phyloP scores from a whole-genome alignment of 2,329 filamentous ascomycete species.

The Fusarium poae region DNA sequence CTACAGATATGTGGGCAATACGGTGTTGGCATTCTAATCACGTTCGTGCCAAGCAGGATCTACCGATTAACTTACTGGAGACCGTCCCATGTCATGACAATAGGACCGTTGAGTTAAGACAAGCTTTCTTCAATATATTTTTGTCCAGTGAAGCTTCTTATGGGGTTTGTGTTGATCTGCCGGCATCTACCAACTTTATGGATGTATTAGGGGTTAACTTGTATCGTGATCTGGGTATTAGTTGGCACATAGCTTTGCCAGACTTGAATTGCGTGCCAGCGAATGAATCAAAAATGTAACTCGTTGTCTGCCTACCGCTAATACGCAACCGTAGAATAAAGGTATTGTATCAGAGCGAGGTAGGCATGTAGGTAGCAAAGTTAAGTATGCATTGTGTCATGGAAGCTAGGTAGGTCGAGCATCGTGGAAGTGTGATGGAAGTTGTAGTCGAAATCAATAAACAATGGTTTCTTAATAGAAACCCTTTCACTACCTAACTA shows the following conservation, averaged over 20 bases:
- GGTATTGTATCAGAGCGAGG: background rate
- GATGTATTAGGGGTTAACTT: background rate
- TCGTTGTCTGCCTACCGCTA: background rate
- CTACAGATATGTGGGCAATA: conserved; percentile 30
- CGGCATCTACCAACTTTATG: background rate
- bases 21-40: conserved; percentile 15
- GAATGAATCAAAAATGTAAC: conserved; percentile 27
- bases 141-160: background rate
- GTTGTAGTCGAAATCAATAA: background rate
- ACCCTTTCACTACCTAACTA: background rate
- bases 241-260: background rate
- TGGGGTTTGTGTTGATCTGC: background rate
- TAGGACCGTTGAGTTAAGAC: background rate
- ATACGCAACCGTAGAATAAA: background rate
- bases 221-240: background rate
- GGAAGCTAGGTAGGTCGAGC: background rate
- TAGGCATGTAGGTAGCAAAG: background rate
- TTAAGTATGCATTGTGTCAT: background rate
- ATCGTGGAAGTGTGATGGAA: conserved; percentile 23
- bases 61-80: conserved; percentile 26
- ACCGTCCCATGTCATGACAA: conserved; percentile 8
- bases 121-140: conserved; percentile 2
- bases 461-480: background rate
- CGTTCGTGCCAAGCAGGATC: conserved; percentile 31
- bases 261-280: conserved; percentile 15